A percentile compares a stretch with the other conserved stretches of the same genome.
These are phyloP conservation scores for Leccinum fuscescens DNA, from an alignment of 1,284 basidiomycete species.

Conservation along the genomic window DNA sequence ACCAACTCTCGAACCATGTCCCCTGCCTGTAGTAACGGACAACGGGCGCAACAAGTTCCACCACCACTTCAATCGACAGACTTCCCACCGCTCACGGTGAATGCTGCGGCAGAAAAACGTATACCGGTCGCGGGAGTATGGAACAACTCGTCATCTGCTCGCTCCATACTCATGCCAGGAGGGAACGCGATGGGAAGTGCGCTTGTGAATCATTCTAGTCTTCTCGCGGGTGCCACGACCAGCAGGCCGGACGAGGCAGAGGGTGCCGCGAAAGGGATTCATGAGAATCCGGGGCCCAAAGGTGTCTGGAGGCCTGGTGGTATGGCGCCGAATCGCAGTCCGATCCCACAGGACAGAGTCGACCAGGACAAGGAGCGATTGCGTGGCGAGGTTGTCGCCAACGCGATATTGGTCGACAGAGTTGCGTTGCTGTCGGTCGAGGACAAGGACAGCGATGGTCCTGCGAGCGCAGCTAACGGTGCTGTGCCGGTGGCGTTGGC, in stretches of 20 bases:
- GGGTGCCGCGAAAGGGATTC: constrained; percentile 42
- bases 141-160: constrained; percentile 56
- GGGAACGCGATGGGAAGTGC: constrained; percentile 25
- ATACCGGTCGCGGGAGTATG: constrained; percentile 60
- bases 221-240: constrained; percentile 6
- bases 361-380: constrained; percentile 34
- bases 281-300: constrained; percentile 60
- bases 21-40: constrained; percentile 38
- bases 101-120: constrained; percentile 46
- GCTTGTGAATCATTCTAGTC: constrained; percentile 39
- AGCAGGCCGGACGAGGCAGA: constrained; percentile 48
- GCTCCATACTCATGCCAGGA: constrained; percentile 52
- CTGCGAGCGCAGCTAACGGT: constrained; percentile 17
- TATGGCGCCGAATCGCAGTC: constrained; percentile 12
- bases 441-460: constrained; percentile 14
- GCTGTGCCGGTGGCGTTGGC: constrained; percentile 22
- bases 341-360: constrained; percentile 23
- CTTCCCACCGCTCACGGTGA: constrained; percentile 64
- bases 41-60: constrained; percentile 34
- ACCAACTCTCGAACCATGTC: constrained; percentile 41
- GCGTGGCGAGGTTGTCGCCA: constrained; percentile 35
- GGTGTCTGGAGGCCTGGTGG: constrained; percentile 23
- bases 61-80: constrained; percentile 59
- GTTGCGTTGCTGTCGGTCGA: constrained; percentile 30
- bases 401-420: constrained; percentile 36